Percentiles rank a stretch among this genome's conserved stretches.
Evolutionary conservation across 2,329 filamentous ascomycete genomes (phyloP).

Genomic region (Arthrobotrys musiformis): DNA sequence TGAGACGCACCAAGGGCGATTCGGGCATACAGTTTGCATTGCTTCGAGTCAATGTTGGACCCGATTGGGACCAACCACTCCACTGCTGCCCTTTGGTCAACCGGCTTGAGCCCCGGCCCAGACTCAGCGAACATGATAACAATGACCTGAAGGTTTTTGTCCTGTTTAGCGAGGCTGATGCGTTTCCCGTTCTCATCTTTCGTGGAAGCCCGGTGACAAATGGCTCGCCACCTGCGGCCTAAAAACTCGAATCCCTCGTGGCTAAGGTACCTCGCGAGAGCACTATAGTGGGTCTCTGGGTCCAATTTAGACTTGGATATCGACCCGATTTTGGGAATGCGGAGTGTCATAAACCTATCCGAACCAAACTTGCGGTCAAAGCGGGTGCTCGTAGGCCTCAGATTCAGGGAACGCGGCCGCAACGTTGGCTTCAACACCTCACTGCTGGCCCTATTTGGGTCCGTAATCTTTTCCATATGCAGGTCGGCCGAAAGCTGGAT

Average conservation of each 20-base stretch:
- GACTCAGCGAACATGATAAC: slow-evolving; percentile 39
- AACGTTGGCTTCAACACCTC: slow-evolving; percentile 1
- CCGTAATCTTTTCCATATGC: background rate
- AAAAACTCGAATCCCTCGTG: slow-evolving; percentile 25
- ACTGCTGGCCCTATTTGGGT: background rate
- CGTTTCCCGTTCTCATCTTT: slow-evolving; percentile 7
- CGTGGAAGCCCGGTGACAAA: slow-evolving; percentile 13
- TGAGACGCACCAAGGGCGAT: slow-evolving; percentile 22
- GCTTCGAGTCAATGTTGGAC: background rate
- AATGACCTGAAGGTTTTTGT: background rate
- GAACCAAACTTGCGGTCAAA: slow-evolving; percentile 35
- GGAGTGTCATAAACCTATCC: slow-evolving; percentile 23
- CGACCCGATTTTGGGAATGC: background rate
- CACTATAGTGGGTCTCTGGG: background rate
- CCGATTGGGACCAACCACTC: slow-evolving; percentile 33
- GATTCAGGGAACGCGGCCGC: slow-evolving; percentile 2
- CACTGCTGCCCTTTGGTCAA: background rate
- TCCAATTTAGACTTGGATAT: background rate
- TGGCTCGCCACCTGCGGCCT: slow-evolving; percentile 18
- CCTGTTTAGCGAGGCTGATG: background rate
- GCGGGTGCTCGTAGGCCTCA: background rate
- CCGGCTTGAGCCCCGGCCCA: background rate
- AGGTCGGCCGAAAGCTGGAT: slow-evolving; percentile 34
- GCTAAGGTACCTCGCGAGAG: background rate
- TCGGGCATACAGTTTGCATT: slow-evolving; percentile 43